A percentile compares a stretch with the other conserved stretches of the same genome.
These are phyloP conservation scores for Wickerhamomyces strasburgensis DNA, from an alignment of 805 yeast genomes.

Conservation along the genomic window DNA sequence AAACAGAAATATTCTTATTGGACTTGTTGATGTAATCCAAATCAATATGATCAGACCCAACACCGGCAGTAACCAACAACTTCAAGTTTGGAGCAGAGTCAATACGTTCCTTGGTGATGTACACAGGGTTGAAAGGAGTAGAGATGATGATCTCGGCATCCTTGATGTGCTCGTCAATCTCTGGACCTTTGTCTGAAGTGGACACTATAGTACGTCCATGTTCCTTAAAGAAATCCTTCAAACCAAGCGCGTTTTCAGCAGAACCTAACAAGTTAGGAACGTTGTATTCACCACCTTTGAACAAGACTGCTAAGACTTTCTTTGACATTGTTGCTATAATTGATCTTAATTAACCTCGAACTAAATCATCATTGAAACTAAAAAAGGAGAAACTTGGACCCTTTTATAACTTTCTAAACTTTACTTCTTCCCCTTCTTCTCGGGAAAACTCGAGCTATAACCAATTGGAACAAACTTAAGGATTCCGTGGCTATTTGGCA, in stretches of 20 bases:
- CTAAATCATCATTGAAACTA: too few species aligned
- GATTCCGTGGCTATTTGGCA: too few species aligned
- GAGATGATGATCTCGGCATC: constrained; percentile 77
- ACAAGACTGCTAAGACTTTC: constrained; percentile 26
- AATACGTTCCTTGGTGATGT: constrained; percentile 61
- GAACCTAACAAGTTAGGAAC: constrained; percentile 56
- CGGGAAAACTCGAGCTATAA: too few species aligned
- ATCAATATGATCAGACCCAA: constrained; percentile 80
- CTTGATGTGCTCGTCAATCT: constrained; percentile 57
- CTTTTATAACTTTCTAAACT: too few species aligned
- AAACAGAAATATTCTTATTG: constrained; percentile 57
- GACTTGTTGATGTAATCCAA: constrained; percentile 57
- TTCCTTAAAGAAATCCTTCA: constrained; percentile 55
- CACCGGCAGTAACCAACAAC: constrained; percentile 74
- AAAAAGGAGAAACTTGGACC: too few species aligned
- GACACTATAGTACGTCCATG: constrained; percentile 64
- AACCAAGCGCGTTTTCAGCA: constrained; percentile 71
- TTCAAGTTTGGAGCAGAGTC: constrained; percentile 67
- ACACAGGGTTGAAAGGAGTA: constrained; percentile 82
- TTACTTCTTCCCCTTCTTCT: too few species aligned
- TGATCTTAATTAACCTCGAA: too few species aligned
- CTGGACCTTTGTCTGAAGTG: constrained; percentile 66
- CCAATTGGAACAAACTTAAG: too few species aligned
- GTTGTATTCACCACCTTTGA: constrained; percentile 28
- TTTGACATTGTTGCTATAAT: constrained; percentile 9